These are phyloP conservation scores for Gracilaria caudata DNA, from an alignment of 23 red algal genomes.

Conservation along the genomic window DNA sequence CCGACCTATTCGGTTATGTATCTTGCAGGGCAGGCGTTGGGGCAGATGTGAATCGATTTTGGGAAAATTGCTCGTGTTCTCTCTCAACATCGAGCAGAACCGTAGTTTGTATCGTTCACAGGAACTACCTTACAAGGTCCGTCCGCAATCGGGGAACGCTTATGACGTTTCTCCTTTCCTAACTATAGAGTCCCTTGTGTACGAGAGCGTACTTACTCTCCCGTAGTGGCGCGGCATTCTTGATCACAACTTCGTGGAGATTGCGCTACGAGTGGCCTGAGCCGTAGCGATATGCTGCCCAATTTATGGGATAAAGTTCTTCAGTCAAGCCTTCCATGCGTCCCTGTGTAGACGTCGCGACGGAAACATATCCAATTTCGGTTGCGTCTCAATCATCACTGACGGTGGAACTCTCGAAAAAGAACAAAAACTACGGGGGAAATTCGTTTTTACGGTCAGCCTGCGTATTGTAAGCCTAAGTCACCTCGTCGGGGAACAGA, in stretches of 20 bases:
- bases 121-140: constrained; percentile 4
- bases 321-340: background rate
- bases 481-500: background rate
- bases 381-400: background rate
- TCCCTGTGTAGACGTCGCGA: background rate
- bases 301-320: background rate
- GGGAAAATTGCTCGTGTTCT: background rate
- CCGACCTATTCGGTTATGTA: background rate
- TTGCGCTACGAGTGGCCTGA: background rate
- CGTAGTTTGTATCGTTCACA: background rate
- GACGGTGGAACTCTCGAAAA: background rate
- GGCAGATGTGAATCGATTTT: background rate
- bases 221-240: background rate
- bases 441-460: background rate
- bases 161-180: background rate
- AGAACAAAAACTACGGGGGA: constrained; percentile 5
- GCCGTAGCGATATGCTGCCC: background rate
- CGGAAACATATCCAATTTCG: background rate
- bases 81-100: constrained; percentile 4
- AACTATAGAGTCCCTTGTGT: background rate
- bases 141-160: constrained; percentile 20
- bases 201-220: background rate
- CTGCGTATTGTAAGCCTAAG: constrained; percentile 12
- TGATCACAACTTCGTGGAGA: background rate
- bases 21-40: background rate